These are phyloP conservation scores for Dysphania ambrosioides DNA, from an alignment of 148 eudicot species.

Conservation along the genomic window DNA sequence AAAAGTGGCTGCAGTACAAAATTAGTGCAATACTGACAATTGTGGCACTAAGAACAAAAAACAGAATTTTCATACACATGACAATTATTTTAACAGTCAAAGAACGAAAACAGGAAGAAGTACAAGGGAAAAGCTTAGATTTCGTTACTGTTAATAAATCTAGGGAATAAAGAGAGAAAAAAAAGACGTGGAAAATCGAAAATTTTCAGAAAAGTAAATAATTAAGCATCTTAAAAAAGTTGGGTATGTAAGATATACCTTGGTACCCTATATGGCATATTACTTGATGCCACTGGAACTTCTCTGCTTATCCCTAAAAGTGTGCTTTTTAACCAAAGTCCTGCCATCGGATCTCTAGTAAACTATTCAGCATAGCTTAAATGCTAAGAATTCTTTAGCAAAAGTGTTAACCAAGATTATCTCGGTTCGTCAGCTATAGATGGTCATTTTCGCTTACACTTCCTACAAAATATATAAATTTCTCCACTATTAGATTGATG, in stretches of 20 bases:
- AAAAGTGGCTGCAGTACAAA: background rate
- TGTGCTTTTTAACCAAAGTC: background rate
- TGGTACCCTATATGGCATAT: constrained; percentile 24
- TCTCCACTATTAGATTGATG: background rate
- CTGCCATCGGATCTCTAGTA: background rate
- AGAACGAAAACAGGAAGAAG: background rate
- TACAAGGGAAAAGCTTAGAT: background rate
- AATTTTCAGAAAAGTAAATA: background rate
- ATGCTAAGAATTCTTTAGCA: background rate
- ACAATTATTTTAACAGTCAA: background rate
- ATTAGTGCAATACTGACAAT: constrained; percentile 14
- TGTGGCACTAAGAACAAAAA: background rate
- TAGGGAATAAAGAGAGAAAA: too few species aligned
- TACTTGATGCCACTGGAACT: constrained; percentile 27
- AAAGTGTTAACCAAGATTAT: too few species aligned
- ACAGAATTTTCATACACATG: background rate
- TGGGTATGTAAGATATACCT: constrained; percentile 23
- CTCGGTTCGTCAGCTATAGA: background rate
- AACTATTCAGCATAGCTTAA: constrained; percentile 4
- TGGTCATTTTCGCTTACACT: constrained; percentile 5
- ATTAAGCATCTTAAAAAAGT: constrained; percentile 19
- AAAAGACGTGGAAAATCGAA: too few species aligned
- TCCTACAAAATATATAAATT: background rate
- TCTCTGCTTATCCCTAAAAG: too few species aligned
- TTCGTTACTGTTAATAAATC: background rate